Percentiles rank a stretch among this genome's conserved stretches.
Evolutionary conservation across 805 yeast species (phyloP).

Genomic region (Kodamaea leandrae): DNA sequence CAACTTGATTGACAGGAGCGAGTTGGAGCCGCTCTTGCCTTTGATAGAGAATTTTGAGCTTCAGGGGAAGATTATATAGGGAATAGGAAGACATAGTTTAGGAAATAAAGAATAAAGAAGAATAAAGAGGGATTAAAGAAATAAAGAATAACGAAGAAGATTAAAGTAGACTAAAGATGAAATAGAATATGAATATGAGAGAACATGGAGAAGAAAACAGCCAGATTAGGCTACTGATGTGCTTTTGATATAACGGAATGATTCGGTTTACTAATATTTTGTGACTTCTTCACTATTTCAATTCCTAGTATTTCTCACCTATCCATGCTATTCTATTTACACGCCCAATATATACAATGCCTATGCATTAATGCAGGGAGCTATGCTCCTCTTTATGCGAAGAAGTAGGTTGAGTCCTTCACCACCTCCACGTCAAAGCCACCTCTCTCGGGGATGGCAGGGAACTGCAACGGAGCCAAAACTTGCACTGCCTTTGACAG

Average conservation of each 20-base stretch:
- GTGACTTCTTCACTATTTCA: no score
- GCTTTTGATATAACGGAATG: no score
- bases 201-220: no score
- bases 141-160: background rate
- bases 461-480: constrained; percentile 67
- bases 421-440: constrained; percentile 76
- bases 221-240: no score
- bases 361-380: no score
- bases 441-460: constrained; percentile 76
- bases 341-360: constrained; percentile 3
- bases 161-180: background rate
- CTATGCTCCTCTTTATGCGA: constrained; percentile 32
- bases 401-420: constrained; percentile 76
- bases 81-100: background rate
- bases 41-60: constrained; percentile 76
- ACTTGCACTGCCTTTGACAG: constrained; percentile 36
- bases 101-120: background rate
- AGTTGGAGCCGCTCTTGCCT: constrained; percentile 72
- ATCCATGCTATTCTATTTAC: constrained; percentile 3
- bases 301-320: background rate
- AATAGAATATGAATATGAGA: no score
- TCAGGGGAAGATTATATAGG: constrained; percentile 74
- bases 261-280: no score
- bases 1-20: constrained; percentile 72
- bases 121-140: background rate